These are phyloP conservation scores for Theileria parva DNA, from an alignment of 169 alveolate species.

Conservation along the genomic window DNA sequence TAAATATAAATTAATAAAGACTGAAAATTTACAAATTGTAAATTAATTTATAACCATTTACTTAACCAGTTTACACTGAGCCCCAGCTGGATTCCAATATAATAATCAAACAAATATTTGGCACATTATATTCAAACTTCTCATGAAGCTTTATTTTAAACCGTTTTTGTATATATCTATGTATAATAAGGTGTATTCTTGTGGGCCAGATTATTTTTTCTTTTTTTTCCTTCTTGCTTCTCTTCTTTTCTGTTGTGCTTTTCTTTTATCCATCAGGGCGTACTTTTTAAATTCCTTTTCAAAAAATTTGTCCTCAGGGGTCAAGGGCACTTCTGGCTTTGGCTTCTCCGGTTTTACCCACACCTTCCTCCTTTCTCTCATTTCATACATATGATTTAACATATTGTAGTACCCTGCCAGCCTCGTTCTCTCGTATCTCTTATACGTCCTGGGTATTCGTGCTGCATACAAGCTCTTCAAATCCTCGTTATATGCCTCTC, in stretches of 20 bases:
- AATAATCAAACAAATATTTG: background rate
- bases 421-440: slow-evolving; percentile 55
- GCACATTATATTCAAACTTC: background rate
- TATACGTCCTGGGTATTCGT: slow-evolving; percentile 34
- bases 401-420: slow-evolving; percentile 62
- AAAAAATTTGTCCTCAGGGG: slow-evolving; percentile 30
- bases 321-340: background rate
- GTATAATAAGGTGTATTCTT: background rate
- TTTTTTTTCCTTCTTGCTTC: slow-evolving; percentile 16
- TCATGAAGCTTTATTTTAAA: background rate
- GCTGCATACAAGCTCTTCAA: slow-evolving; percentile 45
- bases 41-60: background rate
- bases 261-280: slow-evolving; percentile 10
- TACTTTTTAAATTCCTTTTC: background rate
- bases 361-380: slow-evolving; percentile 22
- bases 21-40: background rate
- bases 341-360: slow-evolving; percentile 27
- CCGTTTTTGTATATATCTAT: background rate
- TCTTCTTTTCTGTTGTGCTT: slow-evolving; percentile 45
- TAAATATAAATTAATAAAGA: background rate
- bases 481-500: slow-evolving; percentile 56
- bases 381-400: slow-evolving; percentile 46
- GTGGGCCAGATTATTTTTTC: background rate
- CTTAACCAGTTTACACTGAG: background rate
- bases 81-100: slow-evolving; percentile 17